Evolutionary conservation across 2,329 filamentous ascomycete species (phyloP).

Genomic region (Graphilbum sp.): DNA sequence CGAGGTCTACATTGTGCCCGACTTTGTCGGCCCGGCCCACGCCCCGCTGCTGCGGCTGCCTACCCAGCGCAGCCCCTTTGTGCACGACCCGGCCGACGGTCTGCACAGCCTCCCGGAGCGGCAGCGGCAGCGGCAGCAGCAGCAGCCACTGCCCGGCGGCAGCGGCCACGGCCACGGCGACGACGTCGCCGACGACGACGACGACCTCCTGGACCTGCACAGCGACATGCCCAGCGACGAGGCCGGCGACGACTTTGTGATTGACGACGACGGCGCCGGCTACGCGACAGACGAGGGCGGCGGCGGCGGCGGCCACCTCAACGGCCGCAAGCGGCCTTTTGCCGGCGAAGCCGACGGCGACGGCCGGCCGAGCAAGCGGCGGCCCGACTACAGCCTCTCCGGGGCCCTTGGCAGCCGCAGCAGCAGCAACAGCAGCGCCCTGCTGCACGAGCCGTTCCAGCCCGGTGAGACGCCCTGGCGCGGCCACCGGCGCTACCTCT

Average conservation of each 20-base stretch:
- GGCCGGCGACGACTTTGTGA: constrained; percentile 60
- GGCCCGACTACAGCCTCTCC: no score
- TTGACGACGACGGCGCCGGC: constrained; percentile 88
- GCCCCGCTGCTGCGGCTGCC: constrained; percentile 36
- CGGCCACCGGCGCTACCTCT: constrained; percentile 84
- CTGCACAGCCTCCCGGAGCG: constrained; percentile 7
- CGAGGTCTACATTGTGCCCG: constrained; percentile 77
- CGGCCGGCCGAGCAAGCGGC: constrained; percentile 29
- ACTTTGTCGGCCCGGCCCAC: constrained; percentile 41
- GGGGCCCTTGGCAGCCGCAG: not conserved
- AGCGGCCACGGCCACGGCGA: no score
- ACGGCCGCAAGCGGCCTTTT: constrained; percentile 29
- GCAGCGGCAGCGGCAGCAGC: no score
- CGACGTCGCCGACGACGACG: constrained; percentile 29
- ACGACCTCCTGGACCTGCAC: constrained; percentile 39
- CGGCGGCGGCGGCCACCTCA: no score
- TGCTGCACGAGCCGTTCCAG: constrained; percentile 71
- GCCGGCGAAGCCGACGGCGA: constrained; percentile 30
- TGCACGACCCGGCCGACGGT: constrained; percentile 46
- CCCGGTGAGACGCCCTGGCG: constrained; percentile 92
- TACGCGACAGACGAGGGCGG: constrained; percentile 40
- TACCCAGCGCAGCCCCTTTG: constrained; percentile 65
- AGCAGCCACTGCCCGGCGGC: no score
- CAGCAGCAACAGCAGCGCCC: no score
- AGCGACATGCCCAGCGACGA: constrained; percentile 57